A percentile compares a stretch with the other conserved stretches of the same genome.
Evolutionary conservation across 2,329 filamentous ascomycete genomes (phyloP).

Genomic region (Aureobasidium sp.): DNA sequence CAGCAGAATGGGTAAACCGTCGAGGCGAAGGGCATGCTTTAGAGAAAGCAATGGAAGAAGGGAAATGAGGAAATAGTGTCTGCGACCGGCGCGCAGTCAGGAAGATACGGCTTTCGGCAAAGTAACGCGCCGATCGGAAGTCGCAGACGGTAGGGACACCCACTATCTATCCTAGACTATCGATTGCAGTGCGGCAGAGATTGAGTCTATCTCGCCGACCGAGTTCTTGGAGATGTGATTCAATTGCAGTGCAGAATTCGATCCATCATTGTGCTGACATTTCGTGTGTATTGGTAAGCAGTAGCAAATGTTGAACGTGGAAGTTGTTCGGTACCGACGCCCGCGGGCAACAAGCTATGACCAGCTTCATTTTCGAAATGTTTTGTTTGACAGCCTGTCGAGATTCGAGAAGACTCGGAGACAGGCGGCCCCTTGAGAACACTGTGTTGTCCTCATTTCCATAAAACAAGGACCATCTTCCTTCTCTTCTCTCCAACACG

Average conservation of each 20-base stretch:
- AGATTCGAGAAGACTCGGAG: constrained; percentile 10
- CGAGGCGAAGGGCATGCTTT: background rate
- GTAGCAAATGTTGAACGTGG: background rate
- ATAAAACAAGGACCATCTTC: constrained; percentile 1
- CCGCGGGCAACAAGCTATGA: constrained; percentile 1
- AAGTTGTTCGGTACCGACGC: background rate
- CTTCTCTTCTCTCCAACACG: background rate
- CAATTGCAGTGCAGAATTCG: background rate
- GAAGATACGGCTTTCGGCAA: constrained; percentile 3
- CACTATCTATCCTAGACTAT: background rate
- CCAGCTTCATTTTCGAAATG: constrained; percentile 13
- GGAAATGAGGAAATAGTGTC: constrained; percentile 4
- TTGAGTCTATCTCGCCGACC: background rate
- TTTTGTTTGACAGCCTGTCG: constrained; percentile 13
- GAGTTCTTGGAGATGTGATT: background rate
- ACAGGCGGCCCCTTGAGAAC: constrained; percentile 12
- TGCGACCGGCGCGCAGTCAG: constrained; percentile 1
- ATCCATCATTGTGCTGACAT: background rate
- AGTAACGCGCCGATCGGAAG: background rate
- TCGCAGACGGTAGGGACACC: background rate
- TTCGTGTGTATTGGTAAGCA: background rate
- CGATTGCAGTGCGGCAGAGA: background rate
- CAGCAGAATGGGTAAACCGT: background rate
- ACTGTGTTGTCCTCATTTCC: constrained; percentile 11
- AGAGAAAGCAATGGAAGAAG: background rate